These are phyloP conservation scores for Stropharia rugosoannulata DNA, from an alignment of 768 basidiomycete genomes.

Conservation along the genomic window DNA sequence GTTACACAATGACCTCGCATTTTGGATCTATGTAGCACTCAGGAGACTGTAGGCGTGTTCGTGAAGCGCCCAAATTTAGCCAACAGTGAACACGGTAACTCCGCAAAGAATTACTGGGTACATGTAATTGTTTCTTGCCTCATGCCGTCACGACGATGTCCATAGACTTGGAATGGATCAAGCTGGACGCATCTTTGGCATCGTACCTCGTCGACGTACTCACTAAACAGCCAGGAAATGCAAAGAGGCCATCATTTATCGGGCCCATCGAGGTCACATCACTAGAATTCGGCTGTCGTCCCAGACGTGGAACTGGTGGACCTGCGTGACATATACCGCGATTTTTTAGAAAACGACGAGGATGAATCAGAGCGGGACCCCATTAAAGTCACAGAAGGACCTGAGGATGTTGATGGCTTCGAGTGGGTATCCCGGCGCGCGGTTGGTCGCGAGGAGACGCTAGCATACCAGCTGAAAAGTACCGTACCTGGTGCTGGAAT, in stretches of 20 bases:
- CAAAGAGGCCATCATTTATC: slow-evolving; percentile 87
- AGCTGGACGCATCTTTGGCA: slow-evolving; percentile 74
- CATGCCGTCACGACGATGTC: slow-evolving; percentile 59
- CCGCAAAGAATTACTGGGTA: no score
- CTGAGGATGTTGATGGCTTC: slow-evolving; percentile 72
- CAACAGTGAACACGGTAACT: no score
- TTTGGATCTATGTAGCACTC: no score
- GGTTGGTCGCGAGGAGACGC: slow-evolving; percentile 52
- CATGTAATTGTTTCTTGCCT: slow-evolving; percentile 15
- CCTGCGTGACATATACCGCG: slow-evolving; percentile 89
- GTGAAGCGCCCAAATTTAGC: not conserved
- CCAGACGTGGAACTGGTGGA: slow-evolving; percentile 92
- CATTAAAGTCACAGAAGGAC: slow-evolving; percentile 49
- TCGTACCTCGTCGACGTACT: slow-evolving; percentile 68
- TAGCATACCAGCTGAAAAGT: slow-evolving; percentile 48
- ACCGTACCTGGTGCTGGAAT: slow-evolving; percentile 86
- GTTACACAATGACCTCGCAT: no score
- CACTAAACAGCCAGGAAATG: slow-evolving; percentile 71
- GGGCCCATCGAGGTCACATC: slow-evolving; percentile 87
- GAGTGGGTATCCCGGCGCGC: slow-evolving; percentile 79
- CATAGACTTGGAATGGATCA: slow-evolving; percentile 92
- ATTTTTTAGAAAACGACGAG: slow-evolving; percentile 87
- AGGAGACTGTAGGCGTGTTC: not conserved
- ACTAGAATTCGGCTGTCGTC: slow-evolving; percentile 78
- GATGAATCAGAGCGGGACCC: slow-evolving; percentile 51